Conservation (phyloP, 2,329 filamentous ascomycete species). For the Curvularia verruculosa region DNA sequence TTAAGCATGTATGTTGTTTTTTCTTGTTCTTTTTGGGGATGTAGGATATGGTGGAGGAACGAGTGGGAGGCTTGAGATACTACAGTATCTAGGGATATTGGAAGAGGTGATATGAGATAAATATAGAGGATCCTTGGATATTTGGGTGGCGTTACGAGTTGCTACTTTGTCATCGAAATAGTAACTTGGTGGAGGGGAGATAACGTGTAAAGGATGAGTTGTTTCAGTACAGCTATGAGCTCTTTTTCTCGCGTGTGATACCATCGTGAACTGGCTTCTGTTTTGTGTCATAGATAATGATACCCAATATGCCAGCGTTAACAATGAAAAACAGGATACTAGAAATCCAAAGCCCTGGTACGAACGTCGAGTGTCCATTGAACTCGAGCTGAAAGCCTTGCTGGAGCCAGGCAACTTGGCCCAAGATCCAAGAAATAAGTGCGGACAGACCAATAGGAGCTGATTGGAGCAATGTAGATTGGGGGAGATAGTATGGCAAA, state of each 20-base stretch:
- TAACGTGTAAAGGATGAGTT: not conserved
- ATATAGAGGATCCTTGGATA: not conserved
- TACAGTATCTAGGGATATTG: not conserved
- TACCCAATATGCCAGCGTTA: slow-evolving; percentile 85
- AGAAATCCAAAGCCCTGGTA: slow-evolving; percentile 79
- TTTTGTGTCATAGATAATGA: slow-evolving; percentile 71
- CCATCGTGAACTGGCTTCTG: not conserved
- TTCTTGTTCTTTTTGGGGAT: not conserved
- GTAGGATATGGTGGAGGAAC: too few species aligned
- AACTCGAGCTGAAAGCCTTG: slow-evolving; percentile 60
- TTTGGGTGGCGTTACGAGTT: not conserved
- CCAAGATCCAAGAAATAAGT: slow-evolving; percentile 73
- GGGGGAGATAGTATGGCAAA: slow-evolving; percentile 85
- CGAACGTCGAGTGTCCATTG: slow-evolving; percentile 79
- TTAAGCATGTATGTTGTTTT: not conserved
- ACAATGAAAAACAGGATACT: slow-evolving; percentile 80
- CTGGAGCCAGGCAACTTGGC: slow-evolving; percentile 66
- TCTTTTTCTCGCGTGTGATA: not conserved
- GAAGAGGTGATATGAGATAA: not conserved
- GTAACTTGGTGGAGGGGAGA: not conserved
- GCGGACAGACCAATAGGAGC: slow-evolving; percentile 68
- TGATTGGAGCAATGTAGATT: slow-evolving; percentile 70
- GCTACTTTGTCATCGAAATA: not conserved
- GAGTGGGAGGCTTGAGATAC: not conserved
- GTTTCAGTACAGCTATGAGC: not conserved